Conservation (phyloP, 768 basidiomycete genomes). For the Amanita brunnescens region DNA sequence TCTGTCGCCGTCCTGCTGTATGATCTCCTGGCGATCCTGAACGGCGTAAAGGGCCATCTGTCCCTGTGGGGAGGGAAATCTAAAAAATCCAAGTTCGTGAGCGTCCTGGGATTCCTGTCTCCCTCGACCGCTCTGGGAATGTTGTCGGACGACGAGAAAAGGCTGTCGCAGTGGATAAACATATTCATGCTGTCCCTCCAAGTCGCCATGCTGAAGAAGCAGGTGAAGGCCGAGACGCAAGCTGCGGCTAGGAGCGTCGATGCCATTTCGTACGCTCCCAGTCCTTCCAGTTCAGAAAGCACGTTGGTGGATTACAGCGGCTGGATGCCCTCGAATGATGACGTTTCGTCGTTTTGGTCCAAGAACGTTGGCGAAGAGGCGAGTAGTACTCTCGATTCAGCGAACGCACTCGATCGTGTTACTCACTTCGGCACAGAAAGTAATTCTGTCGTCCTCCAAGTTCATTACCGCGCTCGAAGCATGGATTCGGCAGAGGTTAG, state of each 20-base stretch:
- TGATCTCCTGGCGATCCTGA: slow-evolving; percentile 14
- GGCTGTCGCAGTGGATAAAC: slow-evolving; percentile 16
- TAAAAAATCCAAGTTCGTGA: slow-evolving; percentile 5
- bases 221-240: not conserved
- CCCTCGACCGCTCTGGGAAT: slow-evolving; percentile 13
- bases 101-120: slow-evolving; percentile 14
- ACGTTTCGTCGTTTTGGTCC: slow-evolving; percentile 17
- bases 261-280: no score
- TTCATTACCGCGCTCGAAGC: slow-evolving; percentile 7
- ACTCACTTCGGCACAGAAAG: not conserved
- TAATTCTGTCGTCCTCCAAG: not conserved
- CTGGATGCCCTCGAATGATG: slow-evolving; percentile 6
- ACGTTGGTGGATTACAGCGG: slow-evolving; percentile 11
- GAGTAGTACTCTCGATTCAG: not conserved
- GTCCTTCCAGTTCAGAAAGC: no score
- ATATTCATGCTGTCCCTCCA: slow-evolving; percentile 13
- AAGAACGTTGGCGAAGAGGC: slow-evolving; percentile 17
- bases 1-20: not conserved
- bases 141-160: slow-evolving; percentile 17
- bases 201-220: not conserved
- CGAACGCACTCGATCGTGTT: slow-evolving; percentile 8
- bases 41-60: slow-evolving; percentile 14
- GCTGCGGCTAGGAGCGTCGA: no score
- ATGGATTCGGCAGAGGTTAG: slow-evolving; percentile 11
- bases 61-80: slow-evolving; percentile 10